phyloP scores from a whole-genome alignment of 2,329 filamentous ascomycete genomes.

The Didymella arachidicola region DNA sequence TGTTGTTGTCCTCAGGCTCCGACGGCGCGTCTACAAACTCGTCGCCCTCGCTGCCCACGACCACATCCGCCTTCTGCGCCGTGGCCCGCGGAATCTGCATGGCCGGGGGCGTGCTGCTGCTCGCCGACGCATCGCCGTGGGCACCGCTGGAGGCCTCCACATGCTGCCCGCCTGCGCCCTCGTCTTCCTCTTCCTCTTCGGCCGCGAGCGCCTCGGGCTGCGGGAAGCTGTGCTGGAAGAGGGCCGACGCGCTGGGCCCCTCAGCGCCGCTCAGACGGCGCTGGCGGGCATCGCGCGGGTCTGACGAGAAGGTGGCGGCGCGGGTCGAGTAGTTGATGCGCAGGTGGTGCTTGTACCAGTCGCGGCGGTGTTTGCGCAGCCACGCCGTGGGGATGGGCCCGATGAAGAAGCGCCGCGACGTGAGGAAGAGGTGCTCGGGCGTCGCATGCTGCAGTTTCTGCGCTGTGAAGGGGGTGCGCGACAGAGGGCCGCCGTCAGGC shows the following conservation, averaged over 20 bases:
- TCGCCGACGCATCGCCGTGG: conserved; percentile 22
- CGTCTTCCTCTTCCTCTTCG: conserved; percentile 38
- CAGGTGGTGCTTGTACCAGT: conserved; percentile 66
- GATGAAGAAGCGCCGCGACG: conserved; percentile 69
- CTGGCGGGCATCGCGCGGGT: conserved; percentile 54
- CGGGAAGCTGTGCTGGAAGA: conserved; percentile 53
- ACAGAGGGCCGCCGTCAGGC: conserved; percentile 48
- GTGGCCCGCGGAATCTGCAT: conserved; percentile 42
- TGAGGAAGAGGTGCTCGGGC: conserved; percentile 67
- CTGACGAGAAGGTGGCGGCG: conserved; percentile 61
- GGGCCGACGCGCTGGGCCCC: conserved; percentile 49
- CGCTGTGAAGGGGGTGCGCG: conserved; percentile 62
- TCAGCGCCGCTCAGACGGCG: conserved; percentile 54
- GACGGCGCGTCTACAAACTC: conserved; percentile 43
- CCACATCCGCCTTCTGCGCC: conserved; percentile 32
- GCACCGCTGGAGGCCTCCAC: neutral
- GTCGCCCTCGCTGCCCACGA: conserved; percentile 28
- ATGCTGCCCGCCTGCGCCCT: conserved; percentile 12
- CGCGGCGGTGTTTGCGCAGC: conserved; percentile 68
- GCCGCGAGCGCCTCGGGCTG: conserved; percentile 50
- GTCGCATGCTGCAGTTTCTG: conserved; percentile 68
- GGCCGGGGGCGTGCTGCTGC: conserved; percentile 36
- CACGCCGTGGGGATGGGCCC: conserved; percentile 71
- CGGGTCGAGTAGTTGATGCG: conserved; percentile 55
- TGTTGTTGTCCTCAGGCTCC: conserved; percentile 35